Percentiles rank a stretch among this genome's conserved stretches.
Conservation (phyloP, 139 green algal species). For the Chlorella sp. region DNA sequence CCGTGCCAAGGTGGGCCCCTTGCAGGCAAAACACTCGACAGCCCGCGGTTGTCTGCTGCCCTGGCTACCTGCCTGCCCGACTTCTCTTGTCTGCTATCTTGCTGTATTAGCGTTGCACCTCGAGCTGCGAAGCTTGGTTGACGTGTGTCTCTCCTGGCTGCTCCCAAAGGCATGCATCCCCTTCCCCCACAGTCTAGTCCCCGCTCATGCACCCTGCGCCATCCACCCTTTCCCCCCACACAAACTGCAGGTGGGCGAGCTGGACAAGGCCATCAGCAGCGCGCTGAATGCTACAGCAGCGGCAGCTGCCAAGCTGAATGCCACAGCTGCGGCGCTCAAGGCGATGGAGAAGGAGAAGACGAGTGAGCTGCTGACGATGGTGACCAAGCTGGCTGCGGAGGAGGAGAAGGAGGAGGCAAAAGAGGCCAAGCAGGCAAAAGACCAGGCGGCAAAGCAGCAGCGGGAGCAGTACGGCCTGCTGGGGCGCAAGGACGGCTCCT, state of each 20-base stretch:
- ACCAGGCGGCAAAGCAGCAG: not conserved
- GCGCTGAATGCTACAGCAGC: conserved; percentile 44
- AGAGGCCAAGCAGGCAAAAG: conserved; percentile 1
- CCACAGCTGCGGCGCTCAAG: conserved; percentile 35
- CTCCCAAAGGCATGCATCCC: not conserved
- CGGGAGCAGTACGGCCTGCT: not conserved
- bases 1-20: not conserved
- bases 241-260: not conserved
- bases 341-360: conserved; percentile 47
- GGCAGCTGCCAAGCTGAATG: conserved; percentile 35
- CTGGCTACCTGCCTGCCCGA: not conserved
- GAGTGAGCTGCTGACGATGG: conserved; percentile 40
- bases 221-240: not conserved
- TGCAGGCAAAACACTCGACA: not conserved
- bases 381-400: conserved; percentile 33
- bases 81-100: not conserved
- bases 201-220: not conserved
- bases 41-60: not conserved
- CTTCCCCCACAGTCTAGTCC: not conserved
- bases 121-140: not conserved
- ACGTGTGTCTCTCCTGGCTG: not conserved
- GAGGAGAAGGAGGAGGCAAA: conserved; percentile 27
- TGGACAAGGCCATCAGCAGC: conserved; percentile 31
- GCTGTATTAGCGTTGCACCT: not conserved
- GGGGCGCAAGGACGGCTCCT: conserved; percentile 13